These are phyloP conservation scores for Lablab purpureus DNA, from an alignment of 306 rosid genomes.

Conservation along the genomic window DNA sequence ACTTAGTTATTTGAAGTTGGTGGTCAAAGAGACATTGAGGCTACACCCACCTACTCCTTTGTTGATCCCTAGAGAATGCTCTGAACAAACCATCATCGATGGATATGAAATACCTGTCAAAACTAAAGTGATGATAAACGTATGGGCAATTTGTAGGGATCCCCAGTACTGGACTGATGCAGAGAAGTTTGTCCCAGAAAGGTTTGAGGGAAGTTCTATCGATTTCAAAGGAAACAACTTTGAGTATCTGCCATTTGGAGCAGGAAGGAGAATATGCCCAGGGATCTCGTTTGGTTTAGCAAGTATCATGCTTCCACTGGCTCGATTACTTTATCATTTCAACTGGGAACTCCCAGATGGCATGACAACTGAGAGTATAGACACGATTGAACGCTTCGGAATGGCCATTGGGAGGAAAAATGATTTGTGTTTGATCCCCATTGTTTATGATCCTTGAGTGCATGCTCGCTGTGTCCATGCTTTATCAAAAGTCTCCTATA, in stretches of 20 bases:
- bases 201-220: background rate
- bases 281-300: background rate
- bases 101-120: conserved; percentile 14
- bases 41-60: conserved; percentile 35
- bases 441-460: background rate
- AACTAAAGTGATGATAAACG: background rate
- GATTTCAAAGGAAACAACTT: background rate
- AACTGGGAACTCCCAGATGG: conserved; percentile 27
- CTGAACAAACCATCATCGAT: conserved; percentile 4
- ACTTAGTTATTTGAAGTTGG: conserved; percentile 28
- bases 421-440: background rate
- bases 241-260: background rate
- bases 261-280: background rate
- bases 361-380: conserved; percentile 5
- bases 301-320: background rate
- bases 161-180: background rate
- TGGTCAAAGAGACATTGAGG: conserved; percentile 32
- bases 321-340: conserved; percentile 19
- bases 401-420: background rate
- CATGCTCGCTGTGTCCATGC: background rate
- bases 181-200: background rate
- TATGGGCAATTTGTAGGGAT: background rate
- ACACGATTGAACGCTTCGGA: background rate
- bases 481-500: background rate
- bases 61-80: conserved; percentile 42